These are phyloP conservation scores for Mycena crocata DNA, from an alignment of 768 basidiomycete species.

Conservation along the genomic window DNA sequence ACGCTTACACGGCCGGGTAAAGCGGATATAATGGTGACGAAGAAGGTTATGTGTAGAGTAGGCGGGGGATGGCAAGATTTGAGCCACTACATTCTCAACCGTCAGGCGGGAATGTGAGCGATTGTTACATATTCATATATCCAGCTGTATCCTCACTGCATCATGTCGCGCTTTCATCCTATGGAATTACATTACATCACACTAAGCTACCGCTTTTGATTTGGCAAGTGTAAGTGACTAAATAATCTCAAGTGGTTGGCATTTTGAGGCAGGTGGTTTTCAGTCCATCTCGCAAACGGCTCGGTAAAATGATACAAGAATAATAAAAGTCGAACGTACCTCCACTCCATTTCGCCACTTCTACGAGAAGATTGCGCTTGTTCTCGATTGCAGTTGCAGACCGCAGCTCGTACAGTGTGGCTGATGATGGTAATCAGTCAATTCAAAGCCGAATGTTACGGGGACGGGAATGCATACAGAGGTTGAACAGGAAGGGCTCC, in stretches of 20 bases:
- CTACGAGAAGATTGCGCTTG: constrained; percentile 78
- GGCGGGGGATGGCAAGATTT: constrained; percentile 88
- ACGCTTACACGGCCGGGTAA: constrained; percentile 74
- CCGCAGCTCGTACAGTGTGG: constrained; percentile 86
- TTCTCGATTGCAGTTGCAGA: constrained; percentile 79
- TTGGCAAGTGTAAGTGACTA: not conserved
- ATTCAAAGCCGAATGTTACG: not conserved
- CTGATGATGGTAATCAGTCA: constrained; percentile 62
- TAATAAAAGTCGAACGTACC: constrained; percentile 7
- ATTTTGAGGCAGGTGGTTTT: constrained; percentile 77
- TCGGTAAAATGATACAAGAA: constrained; percentile 44
- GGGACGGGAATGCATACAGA: constrained; percentile 62
- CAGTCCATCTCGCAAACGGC: constrained; percentile 68
- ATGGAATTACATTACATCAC: constrained; percentile 38
- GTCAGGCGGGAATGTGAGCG: constrained; percentile 72
- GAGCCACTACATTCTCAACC: constrained; percentile 79
- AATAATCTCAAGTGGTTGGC: constrained; percentile 36
- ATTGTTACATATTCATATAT: constrained; percentile 23
- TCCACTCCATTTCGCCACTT: constrained; percentile 88
- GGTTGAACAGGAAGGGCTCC: constrained; percentile 88
- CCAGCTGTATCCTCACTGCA: constrained; percentile 33
- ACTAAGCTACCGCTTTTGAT: not conserved
- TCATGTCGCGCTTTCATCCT: constrained; percentile 32
- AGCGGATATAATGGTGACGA: constrained; percentile 60
- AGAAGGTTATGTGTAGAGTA: constrained; percentile 93